Percentiles rank a stretch among this genome's conserved stretches.
Evolutionary conservation across 768 basidiomycete species (phyloP).

Genomic region (Pisolithus microcarpus): DNA sequence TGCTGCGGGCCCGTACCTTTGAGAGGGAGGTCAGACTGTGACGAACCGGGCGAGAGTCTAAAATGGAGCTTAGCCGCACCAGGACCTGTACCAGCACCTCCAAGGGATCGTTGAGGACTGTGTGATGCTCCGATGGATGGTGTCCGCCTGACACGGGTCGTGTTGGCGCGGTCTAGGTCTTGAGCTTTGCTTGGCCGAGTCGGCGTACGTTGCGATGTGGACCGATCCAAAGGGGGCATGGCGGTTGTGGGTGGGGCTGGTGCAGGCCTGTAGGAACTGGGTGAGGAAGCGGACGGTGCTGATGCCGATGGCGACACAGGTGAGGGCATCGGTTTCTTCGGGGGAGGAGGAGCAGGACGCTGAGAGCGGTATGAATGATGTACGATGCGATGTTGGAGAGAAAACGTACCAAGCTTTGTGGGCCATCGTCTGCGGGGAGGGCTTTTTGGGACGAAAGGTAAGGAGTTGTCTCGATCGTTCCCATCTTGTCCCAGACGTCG

Average conservation of each 20-base stretch:
- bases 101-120: slow-evolving; percentile 19
- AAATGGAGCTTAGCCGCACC: slow-evolving; percentile 30
- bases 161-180: slow-evolving; percentile 56
- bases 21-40: slow-evolving; percentile 50
- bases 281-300: slow-evolving; percentile 30
- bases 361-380: slow-evolving; percentile 12
- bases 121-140: slow-evolving; percentile 30
- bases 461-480: slow-evolving; percentile 37
- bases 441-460: slow-evolving; percentile 22
- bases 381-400: not conserved
- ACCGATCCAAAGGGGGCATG: slow-evolving; percentile 73
- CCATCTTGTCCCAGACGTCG: slow-evolving; percentile 84
- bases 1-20: slow-evolving; percentile 26
- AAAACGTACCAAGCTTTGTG: slow-evolving; percentile 49
- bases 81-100: slow-evolving; percentile 7
- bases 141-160: slow-evolving; percentile 55
- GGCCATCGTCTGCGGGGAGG: slow-evolving; percentile 38
- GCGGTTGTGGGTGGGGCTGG: slow-evolving; percentile 64
- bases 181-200: slow-evolving; percentile 40
- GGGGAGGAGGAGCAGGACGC: slow-evolving; percentile 36
- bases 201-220: slow-evolving; percentile 77
- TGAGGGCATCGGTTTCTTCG: slow-evolving; percentile 31
- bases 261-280: slow-evolving; percentile 59
- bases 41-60: slow-evolving; percentile 52
- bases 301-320: slow-evolving; percentile 22